Conservation (phyloP, 2,329 filamentous ascomycete species). For the Juglanconis oblonga region DNA sequence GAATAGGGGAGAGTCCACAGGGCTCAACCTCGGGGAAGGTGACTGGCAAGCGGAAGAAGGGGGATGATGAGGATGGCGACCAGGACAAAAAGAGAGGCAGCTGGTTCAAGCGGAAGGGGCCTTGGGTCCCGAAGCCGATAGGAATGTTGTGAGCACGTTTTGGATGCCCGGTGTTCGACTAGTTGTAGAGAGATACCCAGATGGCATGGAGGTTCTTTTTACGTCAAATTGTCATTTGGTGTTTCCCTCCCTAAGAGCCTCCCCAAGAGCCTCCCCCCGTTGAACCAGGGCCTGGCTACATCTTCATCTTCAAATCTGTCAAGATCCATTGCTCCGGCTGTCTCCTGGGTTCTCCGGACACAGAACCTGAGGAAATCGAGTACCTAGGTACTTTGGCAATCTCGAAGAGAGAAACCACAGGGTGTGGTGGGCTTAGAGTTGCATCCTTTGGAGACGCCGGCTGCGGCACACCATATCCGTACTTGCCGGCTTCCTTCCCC, state of each 20-base stretch:
- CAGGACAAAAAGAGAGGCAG: constrained; percentile 16
- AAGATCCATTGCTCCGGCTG: too few relatives aligned
- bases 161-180: neutral
- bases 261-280: too few relatives aligned
- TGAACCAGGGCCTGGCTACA: too few relatives aligned
- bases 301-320: too few relatives aligned
- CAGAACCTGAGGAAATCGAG: neutral
- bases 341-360: too few relatives aligned
- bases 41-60: constrained; percentile 13
- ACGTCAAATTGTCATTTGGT: too few relatives aligned
- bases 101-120: constrained; percentile 50
- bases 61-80: constrained; percentile 22
- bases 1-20: neutral
- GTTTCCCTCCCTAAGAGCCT: too few relatives aligned
- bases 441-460: neutral
- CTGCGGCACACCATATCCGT: neutral
- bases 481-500: neutral
- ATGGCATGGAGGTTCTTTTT: too few relatives aligned
- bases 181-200: neutral
- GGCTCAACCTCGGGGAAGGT: neutral
- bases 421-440: neutral
- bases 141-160: constrained; percentile 42
- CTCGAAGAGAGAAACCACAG: too few relatives aligned
- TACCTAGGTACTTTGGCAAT: too few relatives aligned
- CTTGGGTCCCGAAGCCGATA: constrained; percentile 58